Base-by-base conservation (phyloP, 345 rosid species). In the Pugionium cornutum region DNA sequence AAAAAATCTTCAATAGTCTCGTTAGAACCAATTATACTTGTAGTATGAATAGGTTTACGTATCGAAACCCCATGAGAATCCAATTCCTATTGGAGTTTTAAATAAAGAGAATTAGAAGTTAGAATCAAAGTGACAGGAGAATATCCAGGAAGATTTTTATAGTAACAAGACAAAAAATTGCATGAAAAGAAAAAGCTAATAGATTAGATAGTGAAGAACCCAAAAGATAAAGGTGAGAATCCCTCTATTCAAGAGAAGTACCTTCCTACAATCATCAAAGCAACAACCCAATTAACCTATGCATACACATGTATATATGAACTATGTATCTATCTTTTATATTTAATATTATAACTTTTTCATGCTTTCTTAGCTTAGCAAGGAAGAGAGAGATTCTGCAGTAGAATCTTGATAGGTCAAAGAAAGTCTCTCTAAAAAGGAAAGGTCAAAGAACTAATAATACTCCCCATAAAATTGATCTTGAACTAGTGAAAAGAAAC, bases 371-470 rank as follows among this genome's bases (percentile, higher is more conserved):
- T 58, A 55, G 75, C 75, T 71, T 47, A 65, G 66, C 62, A 58
- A 52, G 18, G 18, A 18, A 18, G 76, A 73, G 72, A 64, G 76
- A 66, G 51, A 66, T 43, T 59, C 72, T 62, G 49, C 36, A 44
- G 44, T 60, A 60, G 63, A 53, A 73, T 66, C 57, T 66, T 52
- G 72, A 60, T 73, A 68, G 76, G 76, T 72, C 76, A 72, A 72
- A 72, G 76, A 72, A 64, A 62, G 71, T 31, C 63, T 66, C 77
- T 60, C 77, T 66, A 59, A 73, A 73, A 60, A 73, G 77, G 77
- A 66, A 66, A 73, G 68, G 77, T 73, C 77, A 73, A 73, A 73
- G 77, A 66, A 73, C 72, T 73, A 73, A 66, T 73, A 66, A 73
- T 66, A 73, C 67, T 73, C 77, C 77, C 77, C 77, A 73, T 66